These are phyloP conservation scores for Lachnellula hyalina DNA, from an alignment of 2,329 filamentous ascomycete species.

Conservation along the genomic window DNA sequence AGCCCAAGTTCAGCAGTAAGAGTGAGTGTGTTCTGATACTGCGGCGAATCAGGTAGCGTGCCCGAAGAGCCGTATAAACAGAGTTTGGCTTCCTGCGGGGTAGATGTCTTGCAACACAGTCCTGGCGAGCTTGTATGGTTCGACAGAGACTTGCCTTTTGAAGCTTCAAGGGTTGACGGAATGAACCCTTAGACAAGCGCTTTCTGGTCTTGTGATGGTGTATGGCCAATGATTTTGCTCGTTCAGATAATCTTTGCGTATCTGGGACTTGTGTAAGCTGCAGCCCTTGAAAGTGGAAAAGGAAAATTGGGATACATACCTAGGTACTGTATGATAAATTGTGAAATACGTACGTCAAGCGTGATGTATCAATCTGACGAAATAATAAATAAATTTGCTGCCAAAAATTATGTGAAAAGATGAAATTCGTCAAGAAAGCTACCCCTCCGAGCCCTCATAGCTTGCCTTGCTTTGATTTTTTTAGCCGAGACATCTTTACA, in stretches of 20 bases:
- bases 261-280: background rate
- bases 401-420: too few relatives aligned
- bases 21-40: background rate
- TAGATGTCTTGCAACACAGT: constrained; percentile 8
- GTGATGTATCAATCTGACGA: background rate
- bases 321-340: background rate
- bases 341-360: background rate
- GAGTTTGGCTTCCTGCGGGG: constrained; percentile 19
- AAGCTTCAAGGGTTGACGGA: background rate
- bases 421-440: too few relatives aligned
- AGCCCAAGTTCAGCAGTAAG: background rate
- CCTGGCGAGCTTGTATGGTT: background rate
- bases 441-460: too few relatives aligned
- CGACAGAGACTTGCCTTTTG: constrained; percentile 1
- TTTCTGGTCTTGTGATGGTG: constrained; percentile 8
- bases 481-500: too few relatives aligned
- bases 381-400: background rate
- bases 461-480: too few relatives aligned
- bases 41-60: constrained; percentile 19
- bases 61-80: constrained; percentile 1
- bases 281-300: background rate
- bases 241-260: background rate
- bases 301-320: background rate
- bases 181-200: background rate
- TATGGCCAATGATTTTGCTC: constrained; percentile 10